A percentile compares a stretch with the other conserved stretches of the same genome.
phyloP scores from a whole-genome alignment of 179 eudicot species.

The Camellia oleifera region DNA sequence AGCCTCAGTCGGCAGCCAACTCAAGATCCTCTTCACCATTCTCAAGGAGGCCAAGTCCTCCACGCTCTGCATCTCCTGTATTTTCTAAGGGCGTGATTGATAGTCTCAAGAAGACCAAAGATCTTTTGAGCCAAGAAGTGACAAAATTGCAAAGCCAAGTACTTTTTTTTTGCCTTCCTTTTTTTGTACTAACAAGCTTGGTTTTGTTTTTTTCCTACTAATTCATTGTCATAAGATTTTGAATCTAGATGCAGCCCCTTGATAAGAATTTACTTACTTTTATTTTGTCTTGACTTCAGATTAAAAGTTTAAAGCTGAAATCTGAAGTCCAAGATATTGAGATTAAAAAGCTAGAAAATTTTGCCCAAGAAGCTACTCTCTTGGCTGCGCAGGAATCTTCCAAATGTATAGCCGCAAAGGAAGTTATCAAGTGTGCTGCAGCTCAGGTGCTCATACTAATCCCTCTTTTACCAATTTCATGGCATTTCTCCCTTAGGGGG shows the following conservation, averaged over 20 bases:
- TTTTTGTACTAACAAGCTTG: neutral
- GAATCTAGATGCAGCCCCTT: neutral
- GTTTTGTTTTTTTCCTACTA: neutral
- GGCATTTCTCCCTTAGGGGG: neutral
- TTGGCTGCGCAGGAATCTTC: constrained; percentile 65
- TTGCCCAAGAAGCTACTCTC: constrained; percentile 46
- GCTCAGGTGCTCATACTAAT: constrained; percentile 41
- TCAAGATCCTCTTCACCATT: constrained; percentile 66
- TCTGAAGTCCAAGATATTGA: constrained; percentile 69
- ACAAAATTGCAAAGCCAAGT: constrained; percentile 69
- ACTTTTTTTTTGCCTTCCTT: constrained; percentile 13
- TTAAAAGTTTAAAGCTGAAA: constrained; percentile 60
- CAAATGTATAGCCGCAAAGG: constrained; percentile 39
- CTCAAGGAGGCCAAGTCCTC: constrained; percentile 71
- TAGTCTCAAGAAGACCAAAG: constrained; percentile 72
- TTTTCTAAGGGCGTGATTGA: constrained; percentile 72
- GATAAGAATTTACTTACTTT: neutral
- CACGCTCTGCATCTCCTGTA: constrained; percentile 59
- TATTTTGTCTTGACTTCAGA: constrained; percentile 31
- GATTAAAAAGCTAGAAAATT: constrained; percentile 48
- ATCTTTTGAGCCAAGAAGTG: constrained; percentile 75
- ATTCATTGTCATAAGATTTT: constrained; percentile 8
- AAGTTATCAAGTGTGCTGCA: constrained; percentile 48
- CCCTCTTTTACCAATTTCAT: neutral
- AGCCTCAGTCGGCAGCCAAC: constrained; percentile 25